Conservation (phyloP, 2,329 filamentous ascomycete species). For the Calycina herbarum region DNA sequence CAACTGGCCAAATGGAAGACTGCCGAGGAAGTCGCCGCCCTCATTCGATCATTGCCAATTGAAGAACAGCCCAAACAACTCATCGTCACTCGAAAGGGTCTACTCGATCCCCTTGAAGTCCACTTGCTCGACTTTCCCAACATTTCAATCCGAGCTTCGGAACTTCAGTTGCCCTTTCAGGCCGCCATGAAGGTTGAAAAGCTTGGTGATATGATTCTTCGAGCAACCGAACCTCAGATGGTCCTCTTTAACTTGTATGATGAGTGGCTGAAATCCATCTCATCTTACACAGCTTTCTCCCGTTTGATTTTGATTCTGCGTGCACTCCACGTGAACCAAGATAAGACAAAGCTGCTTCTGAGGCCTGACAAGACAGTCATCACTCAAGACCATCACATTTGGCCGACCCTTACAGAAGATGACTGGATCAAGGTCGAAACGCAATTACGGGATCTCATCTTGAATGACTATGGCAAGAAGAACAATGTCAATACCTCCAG, state of each 20-base stretch:
- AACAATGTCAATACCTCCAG: constrained; percentile 99
- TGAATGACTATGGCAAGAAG: constrained; percentile 99
- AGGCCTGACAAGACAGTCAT: constrained; percentile 97
- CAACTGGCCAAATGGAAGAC: constrained; percentile 99
- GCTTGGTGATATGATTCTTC: constrained; percentile 96
- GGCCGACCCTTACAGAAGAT: constrained; percentile 90
- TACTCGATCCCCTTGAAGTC: constrained; percentile 94
- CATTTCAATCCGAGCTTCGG: constrained; percentile 96
- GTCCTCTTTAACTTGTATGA: constrained; percentile 98
- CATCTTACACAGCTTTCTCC: constrained; percentile 97
- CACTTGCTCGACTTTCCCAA: constrained; percentile 98
- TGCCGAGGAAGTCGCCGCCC: constrained; percentile 96
- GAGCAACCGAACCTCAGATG: constrained; percentile 99
- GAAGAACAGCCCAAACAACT: constrained; percentile 99
- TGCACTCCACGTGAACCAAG: constrained; percentile 94
- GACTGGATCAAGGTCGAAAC: constrained; percentile 99
- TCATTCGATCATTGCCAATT: constrained; percentile 91
- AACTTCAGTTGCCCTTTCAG: constrained; percentile 96
- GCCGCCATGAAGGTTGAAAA: constrained; percentile 99
- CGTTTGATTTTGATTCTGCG: constrained; percentile 90
- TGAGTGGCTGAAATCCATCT: constrained; percentile 98
- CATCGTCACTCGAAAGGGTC: constrained; percentile 95
- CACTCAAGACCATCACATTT: constrained; percentile 98
- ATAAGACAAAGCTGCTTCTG: constrained; percentile 95
- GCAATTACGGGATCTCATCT: constrained; percentile 87